Percentiles rank a stretch among this genome's conserved stretches.
These are phyloP conservation scores for Vigna angularis DNA, from an alignment of 306 rosid genomes.

Conservation along the genomic window DNA sequence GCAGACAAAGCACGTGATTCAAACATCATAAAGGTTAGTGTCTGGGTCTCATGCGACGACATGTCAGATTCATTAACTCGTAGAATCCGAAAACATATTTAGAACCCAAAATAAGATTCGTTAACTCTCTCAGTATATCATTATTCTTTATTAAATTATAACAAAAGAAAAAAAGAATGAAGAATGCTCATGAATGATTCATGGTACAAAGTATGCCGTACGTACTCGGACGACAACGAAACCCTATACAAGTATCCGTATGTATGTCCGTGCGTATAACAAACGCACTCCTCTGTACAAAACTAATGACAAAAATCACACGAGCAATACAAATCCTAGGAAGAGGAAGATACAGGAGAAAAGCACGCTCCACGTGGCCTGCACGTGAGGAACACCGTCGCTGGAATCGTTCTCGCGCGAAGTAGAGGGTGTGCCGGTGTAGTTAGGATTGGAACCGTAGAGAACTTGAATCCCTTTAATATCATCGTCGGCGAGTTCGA, in stretches of 20 bases:
- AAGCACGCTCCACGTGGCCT: conserved; percentile 34
- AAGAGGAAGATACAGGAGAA: neutral
- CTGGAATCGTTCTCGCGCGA: conserved; percentile 56
- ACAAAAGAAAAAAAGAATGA: conserved; percentile 17
- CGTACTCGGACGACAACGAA: neutral
- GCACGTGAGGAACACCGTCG: conserved; percentile 39
- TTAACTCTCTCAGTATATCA: neutral
- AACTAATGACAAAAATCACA: conserved; percentile 20
- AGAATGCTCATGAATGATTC: conserved; percentile 8
- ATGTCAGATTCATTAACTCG: no score
- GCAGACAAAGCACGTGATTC: no score
- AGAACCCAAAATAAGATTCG: no score
- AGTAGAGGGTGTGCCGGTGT: conserved; percentile 45
- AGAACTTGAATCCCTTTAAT: conserved; percentile 68
- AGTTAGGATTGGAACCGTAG: conserved; percentile 75
- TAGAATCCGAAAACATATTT: no score
- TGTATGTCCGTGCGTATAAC: neutral
- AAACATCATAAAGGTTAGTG: no score
- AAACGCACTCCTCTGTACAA: neutral
- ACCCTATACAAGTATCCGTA: conserved; percentile 27
- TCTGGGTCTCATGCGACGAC: no score
- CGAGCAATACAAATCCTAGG: conserved; percentile 33
- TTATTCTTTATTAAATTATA: neutral
- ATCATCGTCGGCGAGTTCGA: conserved; percentile 67
- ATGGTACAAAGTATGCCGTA: neutral